Base-by-base conservation (phyloP, 2,329 filamentous ascomycete species). In the Zalaria sp. region DNA sequence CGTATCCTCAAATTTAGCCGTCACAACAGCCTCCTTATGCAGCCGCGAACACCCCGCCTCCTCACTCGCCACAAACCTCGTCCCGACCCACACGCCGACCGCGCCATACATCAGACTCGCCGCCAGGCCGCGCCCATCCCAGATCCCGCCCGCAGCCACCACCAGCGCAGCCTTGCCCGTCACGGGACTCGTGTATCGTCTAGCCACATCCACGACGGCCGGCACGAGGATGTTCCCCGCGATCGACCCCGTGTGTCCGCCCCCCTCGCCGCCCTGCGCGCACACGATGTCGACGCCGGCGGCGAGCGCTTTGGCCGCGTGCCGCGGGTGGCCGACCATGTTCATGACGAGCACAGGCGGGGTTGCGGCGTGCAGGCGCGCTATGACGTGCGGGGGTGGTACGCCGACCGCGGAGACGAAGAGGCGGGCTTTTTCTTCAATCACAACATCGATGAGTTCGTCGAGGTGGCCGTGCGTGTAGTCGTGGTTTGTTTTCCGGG, bases 271-370 rank as follows among this genome's bases (percentile, higher is more conserved):
- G 37, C 89, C 89, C 66, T 96, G 89, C 2, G 88, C 80, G 58
- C 87, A 94, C 4, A 96, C 74, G 49, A 95, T 80, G 62, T 96
- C 89, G 6, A 93, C 86, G 35, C 89, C 89, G 0, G 81, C 75
- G 39, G 86, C 77, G 3, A 96, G 68, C 2, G 88, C 88, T 66
- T 95, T 95, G 58, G 81, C 75, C 1, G 88, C 88, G 60, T 96
- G 89, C 58, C 82, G 86, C 2, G 89, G 88, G 53, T 88, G 83
- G 0, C 89, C 89, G 18, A 95, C 87, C 88, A 95, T 95, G 61
- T 95, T 95, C 87, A 95, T 95, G 31, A 95, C 72, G 18, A 18
- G 18, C 18, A 18, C 18, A 18, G 18, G 18, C 18, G 18, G 18
- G 0, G 83, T 83, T 0, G 82, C 81, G 5, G 72, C 70, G 56